Evolutionary conservation across 257 asterid species (phyloP), one percentile per base, ranked within the genome.

Genomic region (Schizonepeta tenuifolia): DNA sequence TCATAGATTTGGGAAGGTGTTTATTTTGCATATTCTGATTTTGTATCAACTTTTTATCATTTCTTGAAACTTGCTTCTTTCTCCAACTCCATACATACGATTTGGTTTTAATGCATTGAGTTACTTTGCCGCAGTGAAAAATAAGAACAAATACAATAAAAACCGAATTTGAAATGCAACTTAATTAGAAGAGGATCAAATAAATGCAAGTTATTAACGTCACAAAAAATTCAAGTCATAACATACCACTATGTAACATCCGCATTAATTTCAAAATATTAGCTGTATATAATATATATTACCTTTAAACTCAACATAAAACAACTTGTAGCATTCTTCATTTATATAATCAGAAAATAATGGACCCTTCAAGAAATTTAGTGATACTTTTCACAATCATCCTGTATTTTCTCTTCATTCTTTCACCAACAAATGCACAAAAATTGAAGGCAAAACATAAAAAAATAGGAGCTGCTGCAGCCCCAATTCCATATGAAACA

Each of bases 1-100:
- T 51, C 67, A 76, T 73, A 61, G 49, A 76, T 79, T 40, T 54
- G 78, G 51, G 72, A 66, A 73, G 63, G 50, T 72, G 41, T 62
- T 73, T 65, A 72, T 72, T 57, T 74, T 65, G 18, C 62, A 6
- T 57, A 15, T 15, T 20, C 13, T 9, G 53, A 14, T 26, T 1
- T 65, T 66, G 46, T 67, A 59, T 26, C 3, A n/a, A 28, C 50
- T 9, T 14, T 50, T 51, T 21, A 1, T 44, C 12, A 3, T 43
- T 26, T 70, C 18, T 5, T 5, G 35, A 17, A 35, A 5, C 7
- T 11, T 2, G 3, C 13, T 10, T 20, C 21, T 24, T n/a, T 49
- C 9, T n/a, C 28, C 17, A 7, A 15, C 66, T 5, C 9, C 15
- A 40, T 44, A 4, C 8, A 2, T 6, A 31, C 21, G 0, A 21